Evolutionary conservation across 345 rosid genomes (phyloP), one percentile per base, ranked within the genome.

Genomic region (Populus nigra): DNA sequence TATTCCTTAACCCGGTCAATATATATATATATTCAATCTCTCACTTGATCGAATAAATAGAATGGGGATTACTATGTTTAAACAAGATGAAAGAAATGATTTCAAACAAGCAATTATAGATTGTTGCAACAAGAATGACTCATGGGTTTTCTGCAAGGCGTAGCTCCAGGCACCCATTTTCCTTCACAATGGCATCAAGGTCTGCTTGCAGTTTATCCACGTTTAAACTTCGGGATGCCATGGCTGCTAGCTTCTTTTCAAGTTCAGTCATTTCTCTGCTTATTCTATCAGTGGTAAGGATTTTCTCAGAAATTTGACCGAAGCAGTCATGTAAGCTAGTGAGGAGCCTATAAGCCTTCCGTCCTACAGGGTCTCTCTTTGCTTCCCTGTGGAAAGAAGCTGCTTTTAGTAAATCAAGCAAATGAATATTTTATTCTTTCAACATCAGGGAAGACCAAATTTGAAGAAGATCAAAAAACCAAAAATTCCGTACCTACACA

Each of bases 291-390:
- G 89, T 79, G 49, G 88, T 11, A 63, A 91, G 89, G 68, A 87
- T 84, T 86, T 90, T 91, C 84, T 90, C 93, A 0, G 86, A 81
- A 78, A 88, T 88, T 78, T 90, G 94, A 83, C 88, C 97, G 6
- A 94, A 94, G 66, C 83, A 89, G 65, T 89, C 90, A 31, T 93
- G 98, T 57, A 90, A 83, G 81, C 91, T 89, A 1, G 94, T 85
- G 66, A 94, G 89, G 22, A 86, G 92, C 84, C 86, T 86, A 84
- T 90, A 93, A 35, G 91, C 95, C 82, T 90, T 90, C 69, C 89
- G 87, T 41, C 89, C 87, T 4, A 79, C 88, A 13, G 83, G 82
- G 69, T 93, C 92, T 76, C 88, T 93, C 84, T 89, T 94, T 73
- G 92, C 90, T 84, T 90, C 98, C 86, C 98, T 93, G 91, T 70